Evolutionary conservation across 1,284 basidiomycete genomes (phyloP).

Genomic region (Malassezia yamatoensis): DNA sequence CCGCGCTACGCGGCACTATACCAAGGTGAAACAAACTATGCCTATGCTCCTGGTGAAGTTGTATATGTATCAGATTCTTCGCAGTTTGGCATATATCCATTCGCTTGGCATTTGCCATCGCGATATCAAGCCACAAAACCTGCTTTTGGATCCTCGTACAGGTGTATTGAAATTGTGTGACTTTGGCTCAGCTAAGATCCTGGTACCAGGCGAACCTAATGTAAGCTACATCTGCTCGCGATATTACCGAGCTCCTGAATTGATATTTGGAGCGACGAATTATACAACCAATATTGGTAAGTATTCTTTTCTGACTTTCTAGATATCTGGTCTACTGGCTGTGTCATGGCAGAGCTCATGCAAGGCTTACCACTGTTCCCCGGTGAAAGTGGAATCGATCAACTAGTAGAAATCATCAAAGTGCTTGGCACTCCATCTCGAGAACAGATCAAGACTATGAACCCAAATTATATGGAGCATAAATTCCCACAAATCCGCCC

Average conservation of each 20-base stretch:
- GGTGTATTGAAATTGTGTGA: constrained; percentile 96
- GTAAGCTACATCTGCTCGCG: constrained; percentile 99
- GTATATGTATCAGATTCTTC: constrained; percentile 93
- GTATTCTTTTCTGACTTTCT: constrained; percentile 29
- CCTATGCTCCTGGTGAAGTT: constrained; percentile 98
- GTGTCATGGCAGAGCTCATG: constrained; percentile 99
- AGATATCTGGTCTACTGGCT: constrained; percentile 99
- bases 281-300: constrained; percentile 99
- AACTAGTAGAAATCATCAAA: constrained; percentile 99
- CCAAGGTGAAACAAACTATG: constrained; percentile 99
- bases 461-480: constrained; percentile 99
- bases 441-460: constrained; percentile 99
- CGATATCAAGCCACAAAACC: constrained; percentile 98
- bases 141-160: constrained; percentile 88
- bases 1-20: constrained; percentile 93
- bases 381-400: constrained; percentile 97
- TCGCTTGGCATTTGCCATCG: constrained; percentile 80
- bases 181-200: constrained; percentile 97
- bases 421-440: constrained; percentile 93
- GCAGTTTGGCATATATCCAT: constrained; percentile 94
- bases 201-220: constrained; percentile 94
- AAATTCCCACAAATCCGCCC: constrained; percentile 99
- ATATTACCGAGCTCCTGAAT: constrained; percentile 97
- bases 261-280: constrained; percentile 99
- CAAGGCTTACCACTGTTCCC: constrained; percentile 96